Evolutionary conservation across 441 rosid genomes (phyloP).

Genomic region (Bruguiera hainesii): DNA sequence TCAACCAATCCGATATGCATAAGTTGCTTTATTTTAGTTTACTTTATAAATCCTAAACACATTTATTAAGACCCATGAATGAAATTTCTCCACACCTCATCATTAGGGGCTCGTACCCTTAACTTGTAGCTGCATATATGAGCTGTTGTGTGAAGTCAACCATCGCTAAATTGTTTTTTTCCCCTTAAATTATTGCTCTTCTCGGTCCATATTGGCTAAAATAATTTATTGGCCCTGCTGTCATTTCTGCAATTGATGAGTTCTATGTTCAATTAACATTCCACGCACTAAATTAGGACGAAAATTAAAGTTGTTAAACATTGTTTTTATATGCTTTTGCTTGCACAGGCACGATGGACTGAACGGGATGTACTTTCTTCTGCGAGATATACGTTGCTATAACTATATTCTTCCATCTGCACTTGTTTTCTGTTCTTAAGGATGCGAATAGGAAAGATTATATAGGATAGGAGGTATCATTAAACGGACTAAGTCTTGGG

Average conservation of each 20-base stretch:
- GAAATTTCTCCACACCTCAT: conserved; percentile 31
- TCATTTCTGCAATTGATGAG: background rate
- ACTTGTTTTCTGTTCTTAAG: too few species aligned
- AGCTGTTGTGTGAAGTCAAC: conserved; percentile 41
- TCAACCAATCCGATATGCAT: too few species aligned
- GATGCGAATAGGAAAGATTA: too few species aligned
- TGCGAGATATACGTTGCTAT: too few species aligned
- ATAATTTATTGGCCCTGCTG: conserved; percentile 8
- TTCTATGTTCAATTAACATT: background rate
- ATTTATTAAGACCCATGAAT: conserved; percentile 5
- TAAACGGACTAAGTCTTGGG: too few species aligned
- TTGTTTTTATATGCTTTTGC: too few species aligned
- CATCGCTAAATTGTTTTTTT: conserved; percentile 7
- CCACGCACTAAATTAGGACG: background rate
- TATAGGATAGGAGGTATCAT: too few species aligned
- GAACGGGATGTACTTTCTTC: too few species aligned
- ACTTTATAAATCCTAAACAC: background rate
- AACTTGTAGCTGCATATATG: conserved; percentile 25
- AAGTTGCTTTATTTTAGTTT: too few species aligned
- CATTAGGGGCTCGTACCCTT: conserved; percentile 27
- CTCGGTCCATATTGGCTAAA: background rate
- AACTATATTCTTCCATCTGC: too few species aligned
- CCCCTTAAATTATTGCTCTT: background rate
- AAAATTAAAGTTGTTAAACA: too few species aligned
- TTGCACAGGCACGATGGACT: too few species aligned